Evolutionary conservation across 1,284 basidiomycete genomes (phyloP), one percentile per base, ranked within the genome.

Genomic region (Rhodotorula sp.): DNA sequence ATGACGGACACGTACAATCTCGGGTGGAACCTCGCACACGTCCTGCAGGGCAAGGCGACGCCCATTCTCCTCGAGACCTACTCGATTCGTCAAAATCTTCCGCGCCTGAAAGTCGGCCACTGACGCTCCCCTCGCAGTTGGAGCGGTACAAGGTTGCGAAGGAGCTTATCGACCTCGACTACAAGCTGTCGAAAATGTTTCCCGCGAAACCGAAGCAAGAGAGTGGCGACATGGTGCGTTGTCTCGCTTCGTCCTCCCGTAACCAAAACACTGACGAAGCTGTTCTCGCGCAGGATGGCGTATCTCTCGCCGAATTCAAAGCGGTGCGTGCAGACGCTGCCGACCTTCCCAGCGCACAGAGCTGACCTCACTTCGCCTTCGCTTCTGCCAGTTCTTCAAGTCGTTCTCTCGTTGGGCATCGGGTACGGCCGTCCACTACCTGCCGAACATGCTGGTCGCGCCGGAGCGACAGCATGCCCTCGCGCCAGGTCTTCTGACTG

Each of bases 1-100:
- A 90, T 92, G 88, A 88, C 87, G 69, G 90, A 91, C 76, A 86
- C 87, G 16, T 89, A 90, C 74, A 91, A 91, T 76, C 83, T 91
- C 87, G 87, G 84, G 4, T 92, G 90, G 90, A 93, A 92, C 77
- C 75, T 93, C 46, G 83, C 82, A 0, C 85, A 88, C 59, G 89
- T 90, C n/a, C 80, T 91, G 28, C 85, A 86, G 64, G 89, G 88
- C 24, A 87, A 86, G 84, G 87, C 88, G 2, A 81, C 84, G 48
- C 81, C 84, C 2, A 85, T 84, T 0, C 79, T 93, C 18, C 80
- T 93, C 31, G 83, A 86, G 75, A 92, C 91, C 34, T 70, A 69
- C 61, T 66, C 71, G 59, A 57, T 44, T 5, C 30, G 58, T 34
- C 30, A 1, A 30, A 0, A 2, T 16, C 4, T 4, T 24, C 18